Evolutionary conservation across 2,329 filamentous ascomycete species (phyloP), one percentile per base, ranked within the genome.

Genomic region (Cryphonectria carpinicola): DNA sequence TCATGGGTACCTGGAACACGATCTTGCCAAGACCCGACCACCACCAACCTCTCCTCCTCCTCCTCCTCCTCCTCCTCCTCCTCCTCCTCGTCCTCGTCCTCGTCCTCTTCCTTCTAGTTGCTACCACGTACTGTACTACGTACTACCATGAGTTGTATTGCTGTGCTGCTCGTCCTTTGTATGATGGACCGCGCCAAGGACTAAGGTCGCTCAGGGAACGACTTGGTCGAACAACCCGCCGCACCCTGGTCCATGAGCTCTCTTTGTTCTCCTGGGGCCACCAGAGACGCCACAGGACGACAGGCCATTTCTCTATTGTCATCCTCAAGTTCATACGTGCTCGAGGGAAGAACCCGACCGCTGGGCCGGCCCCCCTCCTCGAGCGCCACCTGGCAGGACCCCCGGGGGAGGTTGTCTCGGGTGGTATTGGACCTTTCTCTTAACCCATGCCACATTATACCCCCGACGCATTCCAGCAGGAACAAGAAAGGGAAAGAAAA

Each of bases 1-100:
- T 61, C 32, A 14, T 35, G 35, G 58, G 58, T 39, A 37, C 58
- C 58, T 61, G 58, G 35, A 39, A 19, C 28, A 7, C 58, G 35
- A 22, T 61, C 35, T 61, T 58, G 54, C 54, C 54, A 58, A 58
- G 54, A 58, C 25, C 54, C 54, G 54, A 35, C 52, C 11, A 46
- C 19, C 4, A 49, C 43, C 19, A 49, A 22, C 43, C 6, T 1
- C 17, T 0, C 7, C 46, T 22, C 46, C 19, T n/a, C 19, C 46
- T 49, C 46, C 46, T 49, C 46, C 19, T 46, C 1, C 11, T 19
- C 6, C 22, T n/a, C 7, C 17, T 0, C 7, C 46, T 22, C 46
- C 19, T n/a, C 19, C 46, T 49, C 46, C 46, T 46, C 1, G n/a
- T n/a, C n/a, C n/a, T n/a, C n/a, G n/a, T 22, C 46, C 19, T n/a